A percentile compares a stretch with the other conserved stretches of the same genome.
These are phyloP conservation scores for Sideroxylon spinosum DNA, from an alignment of 179 eudicot genomes.

Conservation along the genomic window DNA sequence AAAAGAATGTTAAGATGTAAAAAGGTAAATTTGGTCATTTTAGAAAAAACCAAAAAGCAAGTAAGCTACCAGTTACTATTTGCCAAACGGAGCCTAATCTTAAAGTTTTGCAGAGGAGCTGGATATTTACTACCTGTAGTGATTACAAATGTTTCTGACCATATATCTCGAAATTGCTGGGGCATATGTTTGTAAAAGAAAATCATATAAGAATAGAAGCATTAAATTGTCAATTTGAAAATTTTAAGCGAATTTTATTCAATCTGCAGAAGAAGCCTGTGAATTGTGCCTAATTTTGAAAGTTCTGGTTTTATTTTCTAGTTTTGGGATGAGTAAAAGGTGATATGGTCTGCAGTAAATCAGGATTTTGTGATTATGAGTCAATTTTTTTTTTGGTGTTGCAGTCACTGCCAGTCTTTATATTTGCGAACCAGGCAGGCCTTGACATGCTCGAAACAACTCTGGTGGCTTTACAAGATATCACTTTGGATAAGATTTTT, in stretches of 20 bases:
- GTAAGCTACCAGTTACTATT: too few species aligned
- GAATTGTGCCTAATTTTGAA: not conserved
- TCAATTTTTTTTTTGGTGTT: not conserved
- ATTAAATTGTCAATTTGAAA: not conserved
- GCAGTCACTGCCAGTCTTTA: slow-evolving; percentile 56
- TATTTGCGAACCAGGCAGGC: slow-evolving; percentile 69
- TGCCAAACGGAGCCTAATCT: too few species aligned
- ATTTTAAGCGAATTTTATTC: not conserved
- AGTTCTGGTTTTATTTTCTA: not conserved
- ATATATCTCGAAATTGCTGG: not conserved
- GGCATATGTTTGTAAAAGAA: not conserved
- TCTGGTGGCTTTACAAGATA: slow-evolving; percentile 54
- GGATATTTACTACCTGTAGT: not conserved
- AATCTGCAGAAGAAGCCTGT: not conserved
- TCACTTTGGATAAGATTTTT: slow-evolving; percentile 47
- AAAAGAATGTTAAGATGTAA: too few species aligned
- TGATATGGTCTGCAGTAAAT: not conserved
- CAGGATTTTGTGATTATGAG: not conserved
- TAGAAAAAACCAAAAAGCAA: too few species aligned
- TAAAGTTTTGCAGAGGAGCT: not conserved
- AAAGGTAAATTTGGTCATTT: too few species aligned
- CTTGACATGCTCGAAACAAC: slow-evolving; percentile 73
- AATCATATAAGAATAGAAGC: not conserved
- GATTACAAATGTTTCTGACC: not conserved
- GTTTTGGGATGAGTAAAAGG: not conserved